Conservation (phyloP, 202 grass and related monocot species). For the Carex sylvatica region DNA sequence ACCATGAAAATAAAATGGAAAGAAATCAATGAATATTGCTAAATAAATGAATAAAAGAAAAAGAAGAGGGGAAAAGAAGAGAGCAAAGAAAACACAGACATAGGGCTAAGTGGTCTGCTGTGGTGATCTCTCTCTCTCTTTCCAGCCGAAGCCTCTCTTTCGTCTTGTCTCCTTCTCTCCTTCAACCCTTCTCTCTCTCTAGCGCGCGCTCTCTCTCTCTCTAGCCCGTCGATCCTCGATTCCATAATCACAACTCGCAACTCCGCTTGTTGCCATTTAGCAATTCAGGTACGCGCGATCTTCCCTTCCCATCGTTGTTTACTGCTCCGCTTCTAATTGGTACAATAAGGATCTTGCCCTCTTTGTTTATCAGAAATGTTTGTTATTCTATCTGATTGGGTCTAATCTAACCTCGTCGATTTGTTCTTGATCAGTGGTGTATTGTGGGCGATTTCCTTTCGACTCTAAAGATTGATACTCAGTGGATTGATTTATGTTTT, state of each 20-base stretch:
- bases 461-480: background rate
- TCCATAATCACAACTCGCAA: background rate
- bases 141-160: constrained; percentile 18
- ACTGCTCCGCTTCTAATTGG: background rate
- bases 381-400: background rate
- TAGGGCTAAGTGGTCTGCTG: background rate
- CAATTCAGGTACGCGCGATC: constrained; percentile 6
- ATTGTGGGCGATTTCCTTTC: background rate
- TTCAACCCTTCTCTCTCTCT: background rate
- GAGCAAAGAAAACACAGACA: background rate
- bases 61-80: background rate
- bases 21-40: background rate
- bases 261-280: background rate
- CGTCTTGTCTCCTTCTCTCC: background rate
- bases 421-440: background rate
- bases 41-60: background rate
- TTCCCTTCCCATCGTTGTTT: background rate
- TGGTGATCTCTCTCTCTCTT: background rate
- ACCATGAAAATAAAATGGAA: background rate
- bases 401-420: background rate
- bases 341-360: background rate
- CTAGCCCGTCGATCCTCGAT: background rate
- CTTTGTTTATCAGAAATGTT: no score
- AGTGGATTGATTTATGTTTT: background rate
- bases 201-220: no score